These are phyloP conservation scores for Lindgomyces ingoldianus DNA, from an alignment of 495 filamentous ascomycete species.

Conservation along the genomic window DNA sequence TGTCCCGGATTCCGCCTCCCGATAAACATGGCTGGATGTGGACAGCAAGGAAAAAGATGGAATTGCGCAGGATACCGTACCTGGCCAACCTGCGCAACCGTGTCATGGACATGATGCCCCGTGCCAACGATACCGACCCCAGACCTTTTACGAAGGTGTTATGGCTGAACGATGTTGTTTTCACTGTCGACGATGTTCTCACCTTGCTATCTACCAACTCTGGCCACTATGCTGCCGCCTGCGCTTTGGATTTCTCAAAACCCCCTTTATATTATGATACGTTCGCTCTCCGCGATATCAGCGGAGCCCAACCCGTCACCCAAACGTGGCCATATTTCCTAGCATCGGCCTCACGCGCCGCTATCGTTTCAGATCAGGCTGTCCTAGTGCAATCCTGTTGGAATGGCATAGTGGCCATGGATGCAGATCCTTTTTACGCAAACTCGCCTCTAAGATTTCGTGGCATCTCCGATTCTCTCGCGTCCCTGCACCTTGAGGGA, in stretches of 20 bases:
- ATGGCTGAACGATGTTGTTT: conserved; percentile 79
- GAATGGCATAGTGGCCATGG: conserved; percentile 20
- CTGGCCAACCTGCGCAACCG: conserved; percentile 64
- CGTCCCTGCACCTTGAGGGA: conserved; percentile 67
- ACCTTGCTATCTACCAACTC: conserved; percentile 70
- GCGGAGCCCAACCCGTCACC: conserved; percentile 62
- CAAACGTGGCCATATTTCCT: conserved; percentile 80
- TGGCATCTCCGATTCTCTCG: conserved; percentile 69
- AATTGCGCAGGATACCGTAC: conserved; percentile 67
- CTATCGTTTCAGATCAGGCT: background rate
- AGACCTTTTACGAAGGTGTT: conserved; percentile 52
- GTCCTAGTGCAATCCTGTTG: background rate
- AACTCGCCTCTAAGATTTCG: conserved; percentile 60
- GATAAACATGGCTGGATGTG: conserved; percentile 59
- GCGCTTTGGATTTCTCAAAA: conserved; percentile 73
- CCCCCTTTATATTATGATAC: conserved; percentile 78
- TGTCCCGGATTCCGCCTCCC: conserved; percentile 36
- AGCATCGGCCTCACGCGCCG: conserved; percentile 51
- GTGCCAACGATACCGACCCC: conserved; percentile 57
- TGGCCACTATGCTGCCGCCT: conserved; percentile 77
- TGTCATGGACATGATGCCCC: conserved; percentile 51
- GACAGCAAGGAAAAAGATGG: conserved; percentile 50
- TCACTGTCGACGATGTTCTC: conserved; percentile 69
- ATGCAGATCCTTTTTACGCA: conserved; percentile 15
- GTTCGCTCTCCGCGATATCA: conserved; percentile 75